phyloP scores from a whole-genome alignment of 2,329 filamentous ascomycete genomes.

The Coniochaeta ligniaria region DNA sequence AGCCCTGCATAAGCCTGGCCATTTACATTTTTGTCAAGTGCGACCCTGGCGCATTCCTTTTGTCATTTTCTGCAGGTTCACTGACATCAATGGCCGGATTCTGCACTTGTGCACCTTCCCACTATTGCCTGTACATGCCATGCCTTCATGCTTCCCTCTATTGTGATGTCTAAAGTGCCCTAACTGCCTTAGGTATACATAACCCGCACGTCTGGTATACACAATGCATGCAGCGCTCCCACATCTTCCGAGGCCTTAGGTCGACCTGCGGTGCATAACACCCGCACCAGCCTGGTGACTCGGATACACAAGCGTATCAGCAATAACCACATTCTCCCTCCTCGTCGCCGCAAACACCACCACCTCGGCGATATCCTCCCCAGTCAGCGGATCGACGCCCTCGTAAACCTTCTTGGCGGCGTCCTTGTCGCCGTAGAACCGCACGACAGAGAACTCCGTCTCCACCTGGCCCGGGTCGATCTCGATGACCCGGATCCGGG shows the following conservation, averaged over 20 bases:
- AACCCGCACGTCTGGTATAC: not conserved
- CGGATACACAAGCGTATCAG: constrained; percentile 80
- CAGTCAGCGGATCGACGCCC: constrained; percentile 77
- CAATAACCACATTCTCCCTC: constrained; percentile 84
- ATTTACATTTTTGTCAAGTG: not conserved
- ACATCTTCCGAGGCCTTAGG: not conserved
- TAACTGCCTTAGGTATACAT: too few species aligned
- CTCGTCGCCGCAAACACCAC: constrained; percentile 79
- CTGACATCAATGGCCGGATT: too few species aligned
- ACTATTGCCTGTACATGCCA: not conserved
- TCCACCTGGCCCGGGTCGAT: constrained; percentile 91
- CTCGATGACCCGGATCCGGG: constrained; percentile 75
- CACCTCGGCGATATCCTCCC: constrained; percentile 85
- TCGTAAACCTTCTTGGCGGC: constrained; percentile 89
- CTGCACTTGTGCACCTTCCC: too few species aligned
- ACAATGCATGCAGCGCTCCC: not conserved
- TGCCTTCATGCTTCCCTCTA: too few species aligned
- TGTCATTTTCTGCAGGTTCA: too few species aligned
- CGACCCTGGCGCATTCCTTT: too few species aligned
- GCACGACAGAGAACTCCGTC: constrained; percentile 85
- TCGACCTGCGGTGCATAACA: constrained; percentile 20
- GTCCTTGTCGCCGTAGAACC: constrained; percentile 80
- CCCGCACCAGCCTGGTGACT: constrained; percentile 60
- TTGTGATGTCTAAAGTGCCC: too few species aligned
- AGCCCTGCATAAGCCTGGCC: constrained; percentile 1